Evolutionary conservation across 2,329 filamentous ascomycete species (phyloP), one percentile per base, ranked within the genome.

Genomic region (Cercospora sojina): DNA sequence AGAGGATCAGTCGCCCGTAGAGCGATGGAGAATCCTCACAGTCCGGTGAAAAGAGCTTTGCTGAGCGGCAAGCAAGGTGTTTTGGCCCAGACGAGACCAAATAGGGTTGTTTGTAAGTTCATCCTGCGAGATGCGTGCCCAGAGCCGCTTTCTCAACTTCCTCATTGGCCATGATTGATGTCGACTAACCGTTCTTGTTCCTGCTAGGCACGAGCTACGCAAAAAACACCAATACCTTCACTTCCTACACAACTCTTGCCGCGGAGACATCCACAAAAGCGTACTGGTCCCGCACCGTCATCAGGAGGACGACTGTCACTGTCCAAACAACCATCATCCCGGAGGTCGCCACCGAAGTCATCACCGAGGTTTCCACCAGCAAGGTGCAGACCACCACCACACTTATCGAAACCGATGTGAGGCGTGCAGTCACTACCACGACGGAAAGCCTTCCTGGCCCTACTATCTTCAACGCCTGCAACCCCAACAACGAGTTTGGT

Each of bases 91-190:
- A 62, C 41, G n/a, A 41, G 59, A 13, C 35, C 59, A 32, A 62
- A 62, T 23, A 62, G 51, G 12, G 59, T 62, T 47, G 59, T 62
- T 38, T 62, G 59, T 60, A 47, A 60, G 35, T 47, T 56, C 3
- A n/a, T n/a, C 23, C 51, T 29, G 9, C 51, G 29, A 31, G 16
- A 5, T n/a, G 25, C 25, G 8, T 25, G 51, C n/a, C 35, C 35
- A n/a, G 35, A 9, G 16, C 35, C 35, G 35, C 35, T n/a, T 41
- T 41, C 35, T 41, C 16, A 3, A 3, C 6, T 9, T n/a, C 35
- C 6, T 41, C 7, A n/a, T 41, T 41, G 35, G 35, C 35, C 25
- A 18, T 9, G 35, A 8, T 41, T 9, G 16, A 41, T 41, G 35
- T 41, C 16, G 35, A 41, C 35, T 41, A 41, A 41, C 35, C 35